phyloP scores from a whole-genome alignment of 2,329 filamentous ascomycete genomes.

The Alternaria brassicae region DNA sequence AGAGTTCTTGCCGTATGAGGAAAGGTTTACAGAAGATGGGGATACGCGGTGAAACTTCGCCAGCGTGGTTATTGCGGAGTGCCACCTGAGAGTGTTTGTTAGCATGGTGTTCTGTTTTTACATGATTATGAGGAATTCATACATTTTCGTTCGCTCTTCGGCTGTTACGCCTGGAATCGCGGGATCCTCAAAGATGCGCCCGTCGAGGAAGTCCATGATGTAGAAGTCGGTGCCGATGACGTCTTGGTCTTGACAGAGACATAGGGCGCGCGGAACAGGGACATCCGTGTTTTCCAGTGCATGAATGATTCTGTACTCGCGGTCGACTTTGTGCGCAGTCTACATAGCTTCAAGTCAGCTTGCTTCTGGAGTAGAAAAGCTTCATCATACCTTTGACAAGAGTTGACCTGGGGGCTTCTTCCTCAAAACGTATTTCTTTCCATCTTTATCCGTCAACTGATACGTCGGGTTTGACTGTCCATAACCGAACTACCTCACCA shows the following conservation, averaged over 20 bases:
- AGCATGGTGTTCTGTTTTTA: background rate
- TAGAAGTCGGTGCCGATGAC: slow-evolving; percentile 94
- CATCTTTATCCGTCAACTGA: slow-evolving; percentile 77
- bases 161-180: slow-evolving; percentile 75
- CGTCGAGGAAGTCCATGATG: slow-evolving; percentile 94
- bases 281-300: slow-evolving; percentile 82
- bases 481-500: slow-evolving; percentile 78
- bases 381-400: slow-evolving; percentile 63
- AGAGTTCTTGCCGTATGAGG: slow-evolving; percentile 72
- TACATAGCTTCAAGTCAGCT: slow-evolving; percentile 43
- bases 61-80: slow-evolving; percentile 80
- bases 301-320: slow-evolving; percentile 89
- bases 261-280: slow-evolving; percentile 82
- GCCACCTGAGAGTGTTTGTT: slow-evolving; percentile 67
- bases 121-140: slow-evolving; percentile 1
- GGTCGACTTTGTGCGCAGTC: slow-evolving; percentile 94
- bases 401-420: slow-evolving; percentile 98
- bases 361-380: background rate
- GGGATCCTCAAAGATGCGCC: slow-evolving; percentile 91
- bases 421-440: slow-evolving; percentile 82
- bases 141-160: slow-evolving; percentile 75
- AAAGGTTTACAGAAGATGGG: slow-evolving; percentile 70
- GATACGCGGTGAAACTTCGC: slow-evolving; percentile 83
- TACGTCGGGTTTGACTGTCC: slow-evolving; percentile 98
- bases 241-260: slow-evolving; percentile 80